Percentiles rank a stretch among this genome's conserved stretches.
Conservation (phyloP, 345 rosid species). For the Punica granatum region DNA sequence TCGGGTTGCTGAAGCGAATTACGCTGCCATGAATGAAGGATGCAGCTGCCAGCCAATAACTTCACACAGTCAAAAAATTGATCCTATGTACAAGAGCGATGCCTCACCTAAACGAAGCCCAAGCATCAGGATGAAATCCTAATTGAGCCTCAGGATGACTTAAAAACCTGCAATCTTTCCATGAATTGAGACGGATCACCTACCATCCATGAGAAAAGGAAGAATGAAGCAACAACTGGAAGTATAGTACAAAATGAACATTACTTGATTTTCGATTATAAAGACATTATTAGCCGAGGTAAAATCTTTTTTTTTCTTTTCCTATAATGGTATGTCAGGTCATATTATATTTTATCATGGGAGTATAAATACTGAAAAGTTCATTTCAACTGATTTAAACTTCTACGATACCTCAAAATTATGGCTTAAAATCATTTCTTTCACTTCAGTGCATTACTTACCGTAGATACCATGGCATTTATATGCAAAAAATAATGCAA, state of each 20-base stretch:
- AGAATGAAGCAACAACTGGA: not conserved
- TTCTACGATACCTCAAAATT: not conserved
- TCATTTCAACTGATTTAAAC: not conserved
- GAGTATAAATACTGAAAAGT: not conserved
- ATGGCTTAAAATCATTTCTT: not conserved
- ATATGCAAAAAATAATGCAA: not conserved
- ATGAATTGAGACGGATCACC: not conserved
- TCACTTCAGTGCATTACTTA: not conserved
- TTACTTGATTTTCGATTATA: not conserved
- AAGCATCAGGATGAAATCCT: constrained; percentile 90
- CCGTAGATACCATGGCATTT: not conserved
- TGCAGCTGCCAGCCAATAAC: not conserved
- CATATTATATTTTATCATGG: not conserved
- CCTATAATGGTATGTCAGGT: not conserved
- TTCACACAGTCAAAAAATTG: not conserved
- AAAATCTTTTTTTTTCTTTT: not conserved
- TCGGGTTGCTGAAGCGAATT: not conserved
- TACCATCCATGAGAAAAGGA: not conserved
- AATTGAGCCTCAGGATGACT: constrained; percentile 72
- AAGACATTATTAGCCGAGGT: not conserved
- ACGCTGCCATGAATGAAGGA: not conserved
- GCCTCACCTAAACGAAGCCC: constrained; percentile 74
- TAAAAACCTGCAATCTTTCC: constrained; percentile 42
- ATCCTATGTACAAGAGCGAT: not conserved
- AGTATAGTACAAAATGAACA: not conserved